Base-by-base conservation (phyloP, 352 stramenopile species). In the Lagenidium sp. region DNA sequence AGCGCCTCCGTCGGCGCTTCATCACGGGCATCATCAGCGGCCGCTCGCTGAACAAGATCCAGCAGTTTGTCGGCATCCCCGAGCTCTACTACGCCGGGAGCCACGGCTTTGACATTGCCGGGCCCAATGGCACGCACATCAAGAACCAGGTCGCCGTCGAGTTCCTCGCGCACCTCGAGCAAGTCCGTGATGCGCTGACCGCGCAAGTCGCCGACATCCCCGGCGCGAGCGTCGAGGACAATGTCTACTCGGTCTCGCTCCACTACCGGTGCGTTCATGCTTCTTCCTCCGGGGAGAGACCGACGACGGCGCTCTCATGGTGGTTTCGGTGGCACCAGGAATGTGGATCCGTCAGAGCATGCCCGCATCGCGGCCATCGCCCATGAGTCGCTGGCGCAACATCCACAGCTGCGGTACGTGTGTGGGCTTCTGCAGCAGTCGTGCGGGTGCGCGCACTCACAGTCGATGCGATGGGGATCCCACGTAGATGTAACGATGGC, bases 41-140 rank as follows among this genome's bases (percentile, higher is more conserved):
- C 4, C 76, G 85, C 16, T 90, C 81, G 47, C 68, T 95, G 40
- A 56, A 65, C 43, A 95, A 95, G 61, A 94, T 95, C 50, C 78
- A 87, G 41, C 75, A 85, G 41, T 95, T 95, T 43, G 83, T 95
- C 20, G 60, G 63, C 50, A 89, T 95, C 41, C 80, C 78, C 16
- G 70, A 91, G 41, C 51, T 96, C 29, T 94, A 94, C 47, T 96
- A 95, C 42, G 85, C 85, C 2, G 85, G 85, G 34, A 94, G 80
- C 38, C 85, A 96, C 43, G 85, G 85, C 11, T 96, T 95, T 45
- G 84, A 96, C 51, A 95, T 96, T 47, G 60, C 76, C 28, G 83
- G 81, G 3, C 82, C 78, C 6, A 65, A 86, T 35, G 76, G 66
- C 24, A 91, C 75, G 18, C 42, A 57, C 13, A 89, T 93, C 36